Evolutionary conservation across 768 basidiomycete species (phyloP).

Genomic region (Tubosaeta sp.): DNA sequence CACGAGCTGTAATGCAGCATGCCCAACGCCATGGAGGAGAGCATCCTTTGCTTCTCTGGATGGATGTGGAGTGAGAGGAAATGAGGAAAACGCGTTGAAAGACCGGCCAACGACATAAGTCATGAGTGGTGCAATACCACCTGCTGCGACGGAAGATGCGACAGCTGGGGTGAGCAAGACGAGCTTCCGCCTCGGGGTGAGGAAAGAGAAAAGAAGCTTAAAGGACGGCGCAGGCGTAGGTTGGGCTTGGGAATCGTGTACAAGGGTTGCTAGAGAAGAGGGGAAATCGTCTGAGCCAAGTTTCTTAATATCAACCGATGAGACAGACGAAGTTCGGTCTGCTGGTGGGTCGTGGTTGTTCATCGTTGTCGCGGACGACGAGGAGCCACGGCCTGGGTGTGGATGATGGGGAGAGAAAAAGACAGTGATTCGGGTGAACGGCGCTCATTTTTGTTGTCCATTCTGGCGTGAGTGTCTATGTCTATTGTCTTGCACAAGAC

Average conservation of each 20-base stretch:
- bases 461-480: conserved; percentile 5
- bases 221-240: conserved; percentile 47
- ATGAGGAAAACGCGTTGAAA: conserved; percentile 67
- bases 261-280: conserved; percentile 10
- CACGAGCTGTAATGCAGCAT: conserved; percentile 62
- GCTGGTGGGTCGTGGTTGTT: conserved; percentile 27
- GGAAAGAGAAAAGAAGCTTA: conserved; percentile 62
- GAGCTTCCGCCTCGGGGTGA: conserved; percentile 52
- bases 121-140: conserved; percentile 82
- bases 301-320: conserved; percentile 20
- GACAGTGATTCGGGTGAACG: conserved; percentile 1
- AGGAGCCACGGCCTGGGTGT: conserved; percentile 13
- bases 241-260: conserved; percentile 17
- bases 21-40: conserved; percentile 54
- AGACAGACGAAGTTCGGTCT: conserved; percentile 13
- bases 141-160: conserved; percentile 55
- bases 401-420: conserved; percentile 10
- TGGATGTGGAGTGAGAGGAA: conserved; percentile 41
- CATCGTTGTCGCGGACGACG: conserved; percentile 31
- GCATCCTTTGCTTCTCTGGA: conserved; percentile 41
- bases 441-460: conserved; percentile 22
- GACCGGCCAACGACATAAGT: conserved; percentile 74
- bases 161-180: conserved; percentile 61
- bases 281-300: conserved; percentile 2
- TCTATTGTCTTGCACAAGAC: conserved; percentile 23